A percentile compares a stretch with the other conserved stretches of the same genome.
Conservation (phyloP, 129 eudicot species). For the Glebionis coronaria region DNA sequence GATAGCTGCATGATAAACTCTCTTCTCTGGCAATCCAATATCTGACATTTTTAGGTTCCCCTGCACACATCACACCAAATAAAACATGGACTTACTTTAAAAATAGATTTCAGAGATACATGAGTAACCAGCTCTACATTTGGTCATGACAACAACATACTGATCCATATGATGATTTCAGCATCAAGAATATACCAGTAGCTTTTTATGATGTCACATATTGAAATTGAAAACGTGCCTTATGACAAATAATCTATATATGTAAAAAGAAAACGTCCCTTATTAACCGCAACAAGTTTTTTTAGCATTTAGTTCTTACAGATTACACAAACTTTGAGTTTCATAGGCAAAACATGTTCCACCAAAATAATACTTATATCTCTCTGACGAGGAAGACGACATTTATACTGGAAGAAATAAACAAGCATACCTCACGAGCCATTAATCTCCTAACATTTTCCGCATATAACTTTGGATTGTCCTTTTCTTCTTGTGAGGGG, state of each 20-base stretch:
- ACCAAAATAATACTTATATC: not conserved
- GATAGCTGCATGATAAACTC: constrained; percentile 84
- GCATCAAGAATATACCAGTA: no score
- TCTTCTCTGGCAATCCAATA: constrained; percentile 91
- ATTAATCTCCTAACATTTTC: constrained; percentile 75
- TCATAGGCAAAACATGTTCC: no score
- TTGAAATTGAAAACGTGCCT: not conserved
- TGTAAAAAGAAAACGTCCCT: not conserved
- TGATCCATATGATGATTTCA: no score
- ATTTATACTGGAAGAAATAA: not conserved
- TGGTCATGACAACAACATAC: no score
- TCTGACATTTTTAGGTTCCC: constrained; percentile 73
- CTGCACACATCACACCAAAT: constrained; percentile 45
- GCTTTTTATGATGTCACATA: no score
- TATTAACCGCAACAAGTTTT: not conserved
- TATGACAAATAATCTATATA: not conserved
- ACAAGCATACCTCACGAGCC: constrained; percentile 74
- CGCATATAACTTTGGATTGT: constrained; percentile 81
- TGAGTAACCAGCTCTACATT: no score
- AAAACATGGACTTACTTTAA: not conserved
- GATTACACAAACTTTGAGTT: no score
- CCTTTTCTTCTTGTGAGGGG: constrained; percentile 93
- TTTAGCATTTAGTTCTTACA: not conserved
- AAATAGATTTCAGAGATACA: not conserved
- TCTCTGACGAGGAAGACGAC: not conserved